Evolutionary conservation across 805 yeast genomes (phyloP).

Genomic region (Peterozyma toletana): DNA sequence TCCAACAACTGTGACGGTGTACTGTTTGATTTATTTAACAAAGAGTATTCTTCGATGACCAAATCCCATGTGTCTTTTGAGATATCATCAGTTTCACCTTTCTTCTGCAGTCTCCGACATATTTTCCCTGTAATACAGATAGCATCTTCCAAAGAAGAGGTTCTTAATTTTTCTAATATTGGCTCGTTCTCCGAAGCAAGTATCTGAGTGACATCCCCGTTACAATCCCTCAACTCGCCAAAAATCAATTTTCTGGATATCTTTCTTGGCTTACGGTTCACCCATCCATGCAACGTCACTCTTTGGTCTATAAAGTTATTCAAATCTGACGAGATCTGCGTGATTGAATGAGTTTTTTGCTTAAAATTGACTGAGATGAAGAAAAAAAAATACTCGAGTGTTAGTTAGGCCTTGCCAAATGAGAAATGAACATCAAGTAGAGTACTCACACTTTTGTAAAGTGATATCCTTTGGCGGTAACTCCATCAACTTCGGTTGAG

Average conservation of each 20-base stretch:
- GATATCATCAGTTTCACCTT: conserved; percentile 12
- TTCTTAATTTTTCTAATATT: conserved; percentile 29
- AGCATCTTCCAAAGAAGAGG: conserved; percentile 67
- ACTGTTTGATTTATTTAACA: conserved; percentile 56
- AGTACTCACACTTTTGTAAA: conserved; percentile 1
- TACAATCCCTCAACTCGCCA: conserved; percentile 66
- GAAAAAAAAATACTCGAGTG: not conserved
- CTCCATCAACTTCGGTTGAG: too few relatives aligned
- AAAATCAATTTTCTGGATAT: conserved; percentile 61
- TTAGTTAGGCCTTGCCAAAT: too few relatives aligned
- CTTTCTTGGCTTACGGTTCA: conserved; percentile 65
- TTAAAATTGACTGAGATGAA: conserved; percentile 13
- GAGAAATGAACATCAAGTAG: too few relatives aligned
- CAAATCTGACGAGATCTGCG: conserved; percentile 10
- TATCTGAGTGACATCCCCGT: conserved; percentile 63
- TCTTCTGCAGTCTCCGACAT: conserved; percentile 23
- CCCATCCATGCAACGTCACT: conserved; percentile 75
- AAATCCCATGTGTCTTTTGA: conserved; percentile 46
- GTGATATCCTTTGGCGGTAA: conserved; percentile 4
- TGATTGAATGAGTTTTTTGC: conserved; percentile 20
- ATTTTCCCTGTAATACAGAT: conserved; percentile 57
- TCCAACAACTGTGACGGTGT: conserved; percentile 65
- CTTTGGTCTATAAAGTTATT: conserved; percentile 10
- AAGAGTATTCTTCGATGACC: conserved; percentile 38
- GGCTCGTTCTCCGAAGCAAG: conserved; percentile 29